Evolutionary conservation across 2,329 filamentous ascomycete species (phyloP).

Genomic region (Fusarium sp.): DNA sequence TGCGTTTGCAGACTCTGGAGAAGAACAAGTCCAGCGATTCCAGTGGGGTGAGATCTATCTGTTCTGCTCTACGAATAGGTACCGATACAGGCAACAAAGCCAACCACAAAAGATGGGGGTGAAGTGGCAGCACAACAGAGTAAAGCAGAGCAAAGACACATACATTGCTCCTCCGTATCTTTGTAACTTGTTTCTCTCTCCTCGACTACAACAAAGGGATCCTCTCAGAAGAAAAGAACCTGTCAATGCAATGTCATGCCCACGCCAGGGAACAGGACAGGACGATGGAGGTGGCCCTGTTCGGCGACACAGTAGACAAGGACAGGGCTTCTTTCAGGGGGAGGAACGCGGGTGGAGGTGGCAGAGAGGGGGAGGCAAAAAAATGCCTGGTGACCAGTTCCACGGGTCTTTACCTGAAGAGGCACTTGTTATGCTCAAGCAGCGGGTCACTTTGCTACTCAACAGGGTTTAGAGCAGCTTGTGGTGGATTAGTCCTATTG

Average conservation of each 20-base stretch:
- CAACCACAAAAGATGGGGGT: constrained; percentile 16
- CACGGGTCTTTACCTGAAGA: constrained; percentile 44
- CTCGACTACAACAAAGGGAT: constrained; percentile 5
- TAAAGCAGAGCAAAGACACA: background rate
- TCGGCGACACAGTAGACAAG: constrained; percentile 46
- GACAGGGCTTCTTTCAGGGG: constrained; percentile 47
- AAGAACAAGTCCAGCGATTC: constrained; percentile 14
- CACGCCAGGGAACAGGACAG: constrained; percentile 14
- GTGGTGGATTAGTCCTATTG: constrained; percentile 6
- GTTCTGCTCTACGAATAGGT: background rate
- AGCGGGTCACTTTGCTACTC: constrained; percentile 24
- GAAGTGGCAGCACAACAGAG: constrained; percentile 12
- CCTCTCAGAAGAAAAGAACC: constrained; percentile 22
- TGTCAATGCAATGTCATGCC: constrained; percentile 36
- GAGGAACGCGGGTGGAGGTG: constrained; percentile 47
- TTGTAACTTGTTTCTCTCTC: constrained; percentile 9
- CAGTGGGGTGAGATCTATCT: constrained; percentile 32
- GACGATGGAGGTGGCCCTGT: constrained; percentile 30
- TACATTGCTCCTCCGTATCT: constrained; percentile 30
- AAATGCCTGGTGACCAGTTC: constrained; percentile 48
- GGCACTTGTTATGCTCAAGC: constrained; percentile 45
- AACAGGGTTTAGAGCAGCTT: constrained; percentile 14
- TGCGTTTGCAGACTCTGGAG: background rate
- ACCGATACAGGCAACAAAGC: constrained; percentile 4
- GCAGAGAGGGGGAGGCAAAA: constrained; percentile 49